Evolutionary conservation across 257 asterid species (phyloP).

Genomic region (Coffea eugenioides): DNA sequence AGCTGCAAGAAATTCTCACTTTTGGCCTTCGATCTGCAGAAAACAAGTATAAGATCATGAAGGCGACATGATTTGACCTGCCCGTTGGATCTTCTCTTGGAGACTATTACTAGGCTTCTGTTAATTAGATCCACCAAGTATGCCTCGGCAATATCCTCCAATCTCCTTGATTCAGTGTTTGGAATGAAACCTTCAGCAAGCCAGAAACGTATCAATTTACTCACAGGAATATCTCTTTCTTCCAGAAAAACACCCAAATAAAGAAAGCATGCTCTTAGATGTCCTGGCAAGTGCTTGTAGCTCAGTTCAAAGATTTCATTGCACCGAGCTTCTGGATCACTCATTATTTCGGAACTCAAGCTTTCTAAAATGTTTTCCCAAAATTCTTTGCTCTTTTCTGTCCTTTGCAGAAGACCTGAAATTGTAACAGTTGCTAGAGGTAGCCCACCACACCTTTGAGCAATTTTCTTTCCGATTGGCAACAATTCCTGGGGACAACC

Average conservation of each 20-base stretch:
- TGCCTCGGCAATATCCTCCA: background rate
- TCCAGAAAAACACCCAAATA: slow-evolving; percentile 6
- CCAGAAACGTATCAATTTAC: background rate
- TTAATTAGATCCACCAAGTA: background rate
- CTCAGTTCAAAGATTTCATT: slow-evolving; percentile 6
- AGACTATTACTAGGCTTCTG: background rate
- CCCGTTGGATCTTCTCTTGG: background rate
- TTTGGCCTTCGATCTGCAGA: background rate
- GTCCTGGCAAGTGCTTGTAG: background rate
- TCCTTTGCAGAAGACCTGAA: slow-evolving; percentile 4
- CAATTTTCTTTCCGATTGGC: slow-evolving; percentile 8
- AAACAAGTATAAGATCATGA: background rate
- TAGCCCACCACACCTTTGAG: slow-evolving; percentile 8
- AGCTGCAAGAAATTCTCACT: background rate
- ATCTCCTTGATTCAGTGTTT: background rate
- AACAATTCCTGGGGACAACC: background rate
- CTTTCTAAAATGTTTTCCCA: background rate
- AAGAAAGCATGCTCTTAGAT: slow-evolving; percentile 2
- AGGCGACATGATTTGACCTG: background rate
- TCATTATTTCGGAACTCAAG: background rate
- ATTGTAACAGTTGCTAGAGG: slow-evolving; percentile 14
- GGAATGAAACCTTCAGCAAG: slow-evolving; percentile 1
- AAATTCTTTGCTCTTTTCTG: background rate
- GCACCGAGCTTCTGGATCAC: slow-evolving; percentile 6
- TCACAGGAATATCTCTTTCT: slow-evolving; percentile 4